Evolutionary conservation across 106 monocot genomes (phyloP).

Genomic region (Narthecium ossifragum): DNA sequence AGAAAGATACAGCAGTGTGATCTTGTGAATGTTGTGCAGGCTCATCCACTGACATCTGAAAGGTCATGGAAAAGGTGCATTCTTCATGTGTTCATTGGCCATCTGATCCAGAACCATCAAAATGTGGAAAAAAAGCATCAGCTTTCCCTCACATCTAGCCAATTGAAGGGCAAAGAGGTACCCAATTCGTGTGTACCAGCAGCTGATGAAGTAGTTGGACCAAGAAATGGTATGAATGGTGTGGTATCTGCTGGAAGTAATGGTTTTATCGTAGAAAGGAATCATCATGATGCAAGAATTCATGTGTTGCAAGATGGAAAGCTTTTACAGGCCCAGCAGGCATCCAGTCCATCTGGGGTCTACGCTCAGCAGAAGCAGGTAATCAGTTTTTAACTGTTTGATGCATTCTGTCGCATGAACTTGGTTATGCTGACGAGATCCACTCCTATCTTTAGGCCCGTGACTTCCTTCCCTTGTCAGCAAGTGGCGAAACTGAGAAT

Average conservation of each 20-base stretch:
- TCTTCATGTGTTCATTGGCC: constrained; percentile 34
- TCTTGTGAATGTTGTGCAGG: constrained; percentile 23
- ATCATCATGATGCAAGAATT: constrained; percentile 8
- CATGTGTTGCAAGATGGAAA: constrained; percentile 7
- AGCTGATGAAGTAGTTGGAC: not conserved
- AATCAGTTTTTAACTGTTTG: not conserved
- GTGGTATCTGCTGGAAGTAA: not conserved
- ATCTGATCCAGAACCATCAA: constrained; percentile 26
- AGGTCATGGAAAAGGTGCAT: constrained; percentile 22
- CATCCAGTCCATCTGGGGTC: constrained; percentile 9
- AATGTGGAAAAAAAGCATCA: constrained; percentile 8
- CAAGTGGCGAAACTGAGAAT: constrained; percentile 14
- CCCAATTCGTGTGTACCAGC: not conserved
- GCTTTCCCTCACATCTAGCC: not conserved
- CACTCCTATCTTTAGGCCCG: constrained; percentile 6
- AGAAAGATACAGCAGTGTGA: too few species aligned
- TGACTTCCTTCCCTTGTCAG: constrained; percentile 20
- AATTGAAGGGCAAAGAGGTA: constrained; percentile 3
- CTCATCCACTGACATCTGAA: not conserved
- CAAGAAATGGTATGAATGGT: constrained; percentile 7
- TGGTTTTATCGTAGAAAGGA: constrained; percentile 6
- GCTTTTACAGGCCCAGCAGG: constrained; percentile 9
- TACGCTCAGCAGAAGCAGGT: constrained; percentile 25
- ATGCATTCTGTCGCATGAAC: not conserved
- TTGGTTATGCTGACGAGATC: not conserved